Percentiles rank a stretch among this genome's conserved stretches.
Conservation (phyloP, 768 basidiomycete species). For the Suillus subaureus region DNA sequence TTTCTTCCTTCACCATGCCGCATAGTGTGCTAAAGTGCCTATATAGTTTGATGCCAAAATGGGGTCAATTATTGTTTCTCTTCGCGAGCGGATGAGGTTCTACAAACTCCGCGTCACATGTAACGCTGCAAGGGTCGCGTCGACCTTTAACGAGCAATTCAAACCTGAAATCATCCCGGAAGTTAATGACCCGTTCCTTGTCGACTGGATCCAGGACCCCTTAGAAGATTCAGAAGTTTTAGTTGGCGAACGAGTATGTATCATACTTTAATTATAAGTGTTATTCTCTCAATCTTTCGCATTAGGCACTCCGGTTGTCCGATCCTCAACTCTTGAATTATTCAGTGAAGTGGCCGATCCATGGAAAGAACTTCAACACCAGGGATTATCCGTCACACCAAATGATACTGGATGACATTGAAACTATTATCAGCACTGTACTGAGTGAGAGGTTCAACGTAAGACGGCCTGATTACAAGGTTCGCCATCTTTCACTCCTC, state of each 20-base stretch:
- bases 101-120: constrained; percentile 79
- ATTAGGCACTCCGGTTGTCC: constrained; percentile 68
- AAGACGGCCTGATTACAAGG: constrained; percentile 57
- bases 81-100: constrained; percentile 84
- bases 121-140: constrained; percentile 69
- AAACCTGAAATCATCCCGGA: constrained; percentile 86
- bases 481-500: constrained; percentile 29
- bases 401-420: constrained; percentile 75
- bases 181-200: constrained; percentile 76
- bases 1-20: background rate
- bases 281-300: constrained; percentile 14
- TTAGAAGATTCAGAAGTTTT: constrained; percentile 48
- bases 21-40: constrained; percentile 5
- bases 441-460: constrained; percentile 67
- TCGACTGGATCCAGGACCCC: constrained; percentile 78
- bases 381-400: constrained; percentile 74
- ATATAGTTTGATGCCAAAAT: constrained; percentile 77
- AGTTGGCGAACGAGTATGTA: constrained; percentile 69
- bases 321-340: constrained; percentile 72
- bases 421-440: constrained; percentile 62
- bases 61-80: constrained; percentile 65
- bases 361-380: constrained; percentile 81
- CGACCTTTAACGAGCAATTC: constrained; percentile 81
- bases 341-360: constrained; percentile 79
- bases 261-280: background rate